phyloP scores from a whole-genome alignment of 2,329 filamentous ascomycete genomes.

The Fusarium irregulare region DNA sequence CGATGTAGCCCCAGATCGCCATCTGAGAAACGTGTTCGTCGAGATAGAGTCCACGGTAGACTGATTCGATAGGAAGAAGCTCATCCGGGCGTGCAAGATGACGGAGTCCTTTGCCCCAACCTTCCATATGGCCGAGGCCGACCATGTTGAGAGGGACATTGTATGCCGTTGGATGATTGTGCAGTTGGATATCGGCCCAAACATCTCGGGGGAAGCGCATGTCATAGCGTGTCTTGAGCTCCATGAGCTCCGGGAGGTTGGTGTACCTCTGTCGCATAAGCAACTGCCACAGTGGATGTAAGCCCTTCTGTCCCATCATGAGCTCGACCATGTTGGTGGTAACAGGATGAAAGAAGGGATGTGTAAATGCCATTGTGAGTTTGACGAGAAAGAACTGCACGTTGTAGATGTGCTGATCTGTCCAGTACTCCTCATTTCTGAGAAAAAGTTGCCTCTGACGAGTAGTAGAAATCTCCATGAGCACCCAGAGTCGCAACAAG shows the following conservation, averaged over 20 bases:
- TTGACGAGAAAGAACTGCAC: conserved; percentile 76
- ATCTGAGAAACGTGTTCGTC: conserved; percentile 66
- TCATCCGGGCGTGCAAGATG: conserved; percentile 68
- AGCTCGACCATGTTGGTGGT: conserved; percentile 64
- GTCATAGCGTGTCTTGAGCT: conserved; percentile 68
- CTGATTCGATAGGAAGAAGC: conserved; percentile 67
- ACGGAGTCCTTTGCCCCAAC: conserved; percentile 61
- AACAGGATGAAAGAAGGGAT: conserved; percentile 68
- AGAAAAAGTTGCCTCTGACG: conserved; percentile 65
- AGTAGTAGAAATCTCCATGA: conserved; percentile 74
- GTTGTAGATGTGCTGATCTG: conserved; percentile 69
- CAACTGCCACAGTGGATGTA: conserved; percentile 68
- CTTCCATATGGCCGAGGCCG: conserved; percentile 65
- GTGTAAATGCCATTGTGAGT: conserved; percentile 75
- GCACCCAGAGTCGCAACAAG: conserved; percentile 76
- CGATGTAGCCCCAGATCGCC: conserved; percentile 71
- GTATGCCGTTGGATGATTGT: conserved; percentile 52
- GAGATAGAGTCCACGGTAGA: conserved; percentile 64
- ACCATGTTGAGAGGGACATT: conserved; percentile 65
- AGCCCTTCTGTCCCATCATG: conserved; percentile 67
- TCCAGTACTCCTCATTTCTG: conserved; percentile 64
- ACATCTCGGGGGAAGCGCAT: conserved; percentile 55
- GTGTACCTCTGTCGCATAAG: conserved; percentile 67
- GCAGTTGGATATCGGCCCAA: conserved; percentile 35
- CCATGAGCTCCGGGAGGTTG: conserved; percentile 62